Evolutionary conservation across 257 asterid genomes (phyloP), one percentile per base, ranked within the genome.

Genomic region (Plantago ovata): DNA sequence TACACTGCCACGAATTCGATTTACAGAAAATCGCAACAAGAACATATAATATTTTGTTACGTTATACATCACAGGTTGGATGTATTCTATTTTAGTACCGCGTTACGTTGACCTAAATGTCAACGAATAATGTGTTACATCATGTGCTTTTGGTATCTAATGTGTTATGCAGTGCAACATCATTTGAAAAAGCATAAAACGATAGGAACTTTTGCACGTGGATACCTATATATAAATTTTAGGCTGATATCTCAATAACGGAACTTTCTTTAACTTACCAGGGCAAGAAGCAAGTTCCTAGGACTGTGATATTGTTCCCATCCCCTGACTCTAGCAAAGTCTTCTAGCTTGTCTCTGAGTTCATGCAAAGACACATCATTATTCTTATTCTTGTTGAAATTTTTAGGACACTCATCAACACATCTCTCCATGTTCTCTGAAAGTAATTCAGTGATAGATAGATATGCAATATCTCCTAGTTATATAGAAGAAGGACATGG

Each of bases 281-380:
- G 52, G 21, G 90, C 90, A n/a, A 82, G 80, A 55, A 82, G 90
- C 28, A 82, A 77, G 68, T 82, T 82, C 15, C 90, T 77, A 13
- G 90, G 90, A 28, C 82, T 82, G 57, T 82, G 90, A 65, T 72
- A 82, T 57, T 68, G 79, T 8, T 77, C 84, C 90, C 86, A 79
- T 6, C 77, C 80, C 63, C 90, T 79, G 45, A 57, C 77, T 40
- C 69, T 77, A 16, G 79, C 81, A 72, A 82, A 82, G 38, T 82
- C 84, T 16, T 66, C 77, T 61, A 82, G 80, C 56, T 47, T 82
- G 11, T 70, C 84, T 61, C 72, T 74, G 5, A 82, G 82, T 42
- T 82, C 84, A 58, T 70, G 60, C 61, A 82, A 73, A 6, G 90
- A 82, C 36, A 82, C 90, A 77, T 82, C 90, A 50, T 10, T 1